These are phyloP conservation scores for Corchorus capsularis DNA, from an alignment of 345 rosid species.

Conservation along the genomic window DNA sequence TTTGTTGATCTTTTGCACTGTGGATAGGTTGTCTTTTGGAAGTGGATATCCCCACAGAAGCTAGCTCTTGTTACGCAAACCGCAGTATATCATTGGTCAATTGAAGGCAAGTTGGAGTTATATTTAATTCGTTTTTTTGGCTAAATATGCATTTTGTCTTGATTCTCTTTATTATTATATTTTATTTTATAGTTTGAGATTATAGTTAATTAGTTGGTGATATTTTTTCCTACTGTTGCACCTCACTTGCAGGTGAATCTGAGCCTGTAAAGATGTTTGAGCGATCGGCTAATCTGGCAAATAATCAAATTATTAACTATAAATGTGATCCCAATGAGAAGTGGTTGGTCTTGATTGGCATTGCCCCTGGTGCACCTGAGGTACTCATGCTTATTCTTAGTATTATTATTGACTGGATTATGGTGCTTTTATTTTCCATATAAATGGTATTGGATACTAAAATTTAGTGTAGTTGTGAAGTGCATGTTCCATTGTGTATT, in stretches of 20 bases:
- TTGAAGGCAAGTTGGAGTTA: conserved; percentile 60
- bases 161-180: not conserved
- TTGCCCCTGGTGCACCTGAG: conserved; percentile 95
- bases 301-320: conserved; percentile 92
- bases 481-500: not conserved
- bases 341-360: conserved; percentile 94
- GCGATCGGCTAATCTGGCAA: conserved; percentile 82
- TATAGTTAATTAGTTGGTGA: conserved; percentile 11
- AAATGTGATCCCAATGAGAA: conserved; percentile 87
- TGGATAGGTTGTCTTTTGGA: conserved; percentile 91
- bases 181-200: not conserved
- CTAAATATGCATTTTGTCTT: not conserved
- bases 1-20: not conserved
- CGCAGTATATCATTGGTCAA: conserved; percentile 93
- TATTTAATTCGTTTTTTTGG: not conserved
- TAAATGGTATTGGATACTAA: not conserved
- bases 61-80: conserved; percentile 86
- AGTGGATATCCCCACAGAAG: conserved; percentile 88
- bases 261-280: conserved; percentile 95
- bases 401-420: not conserved
- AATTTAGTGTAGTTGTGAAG: not conserved
- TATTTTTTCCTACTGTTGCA: not conserved
- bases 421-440: not conserved
- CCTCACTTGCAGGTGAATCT: conserved; percentile 64
- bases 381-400: conserved; percentile 35